Percentiles rank a stretch among this genome's conserved stretches.
These are phyloP conservation scores for Solanum hybrid DNA, from an alignment of 305 asterid species.

Conservation along the genomic window DNA sequence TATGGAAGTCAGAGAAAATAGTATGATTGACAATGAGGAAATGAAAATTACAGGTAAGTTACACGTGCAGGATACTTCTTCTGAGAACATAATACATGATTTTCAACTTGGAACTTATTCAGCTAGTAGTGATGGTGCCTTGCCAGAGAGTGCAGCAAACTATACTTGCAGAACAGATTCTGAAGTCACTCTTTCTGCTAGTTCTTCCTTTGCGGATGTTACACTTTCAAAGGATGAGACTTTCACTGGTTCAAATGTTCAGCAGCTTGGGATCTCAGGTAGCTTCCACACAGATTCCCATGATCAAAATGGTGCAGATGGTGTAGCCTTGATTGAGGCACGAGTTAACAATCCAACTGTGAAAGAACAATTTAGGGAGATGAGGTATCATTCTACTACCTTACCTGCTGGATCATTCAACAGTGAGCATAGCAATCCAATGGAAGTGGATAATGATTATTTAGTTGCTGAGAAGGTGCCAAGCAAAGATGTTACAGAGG, in stretches of 20 bases:
- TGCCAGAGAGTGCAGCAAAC: constrained; percentile 16
- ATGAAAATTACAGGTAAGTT: neutral
- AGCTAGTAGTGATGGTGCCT: neutral
- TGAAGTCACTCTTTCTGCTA: neutral
- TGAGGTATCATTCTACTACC: constrained; percentile 7
- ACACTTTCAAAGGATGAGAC: constrained; percentile 15
- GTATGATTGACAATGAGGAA: neutral
- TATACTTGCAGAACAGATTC: constrained; percentile 8
- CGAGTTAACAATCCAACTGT: constrained; percentile 5
- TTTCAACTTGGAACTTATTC: neutral
- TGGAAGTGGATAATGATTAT: constrained; percentile 15
- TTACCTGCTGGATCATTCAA: constrained; percentile 11
- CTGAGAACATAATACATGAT: neutral
- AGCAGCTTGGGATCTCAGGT: constrained; percentile 23
- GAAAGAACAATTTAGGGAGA: constrained; percentile 22
- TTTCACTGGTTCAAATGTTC: constrained; percentile 14
- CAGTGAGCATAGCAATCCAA: constrained; percentile 20
- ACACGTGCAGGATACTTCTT: neutral
- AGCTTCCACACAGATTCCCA: constrained; percentile 13
- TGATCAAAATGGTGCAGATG: constrained; percentile 15
- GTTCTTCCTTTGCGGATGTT: constrained; percentile 16
- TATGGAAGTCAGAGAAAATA: neutral
- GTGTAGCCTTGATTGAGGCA: constrained; percentile 12
- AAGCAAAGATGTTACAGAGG: constrained; percentile 17
- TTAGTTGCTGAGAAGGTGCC: constrained; percentile 18